phyloP scores from a whole-genome alignment of 2,329 filamentous ascomycete species.

The Epichloe glyceriae region DNA sequence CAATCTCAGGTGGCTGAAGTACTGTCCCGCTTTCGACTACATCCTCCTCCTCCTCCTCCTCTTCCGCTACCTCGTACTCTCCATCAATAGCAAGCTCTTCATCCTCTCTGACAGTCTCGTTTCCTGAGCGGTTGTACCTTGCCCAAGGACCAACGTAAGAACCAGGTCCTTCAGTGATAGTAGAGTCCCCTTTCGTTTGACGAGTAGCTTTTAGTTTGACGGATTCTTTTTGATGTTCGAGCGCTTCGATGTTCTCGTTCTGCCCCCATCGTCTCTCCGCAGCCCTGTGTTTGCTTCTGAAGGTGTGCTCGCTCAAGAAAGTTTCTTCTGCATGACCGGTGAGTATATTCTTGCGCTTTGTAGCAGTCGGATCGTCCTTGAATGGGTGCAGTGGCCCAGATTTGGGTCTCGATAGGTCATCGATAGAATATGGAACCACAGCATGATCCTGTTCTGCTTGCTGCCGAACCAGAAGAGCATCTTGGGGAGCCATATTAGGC shows the following conservation, averaged over 20 bases:
- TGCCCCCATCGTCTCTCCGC: slow-evolving; percentile 53
- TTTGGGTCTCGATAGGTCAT: slow-evolving; percentile 52
- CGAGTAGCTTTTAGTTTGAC: slow-evolving; percentile 57
- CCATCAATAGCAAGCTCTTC: slow-evolving; percentile 68
- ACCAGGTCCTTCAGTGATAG: slow-evolving; percentile 71
- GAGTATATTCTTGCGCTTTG: slow-evolving; percentile 69
- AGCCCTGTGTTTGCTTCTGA: slow-evolving; percentile 75
- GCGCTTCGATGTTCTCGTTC: slow-evolving; percentile 42
- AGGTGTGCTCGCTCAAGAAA: slow-evolving; percentile 79
- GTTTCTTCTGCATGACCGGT: slow-evolving; percentile 85
- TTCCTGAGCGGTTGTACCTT: slow-evolving; percentile 59
- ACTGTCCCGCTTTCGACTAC: slow-evolving; percentile 52
- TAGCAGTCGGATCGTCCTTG: slow-evolving; percentile 42
- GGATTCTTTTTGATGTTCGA: slow-evolving; percentile 49
- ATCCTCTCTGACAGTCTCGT: slow-evolving; percentile 60
- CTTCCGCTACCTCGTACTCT: slow-evolving; percentile 65
- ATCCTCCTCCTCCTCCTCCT: slow-evolving; percentile 63
- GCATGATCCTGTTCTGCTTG: slow-evolving; percentile 45
- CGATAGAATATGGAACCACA: slow-evolving; percentile 54
- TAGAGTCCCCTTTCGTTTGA: slow-evolving; percentile 74
- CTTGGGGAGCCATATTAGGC: slow-evolving; percentile 52
- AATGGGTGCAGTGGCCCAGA: slow-evolving; percentile 67
- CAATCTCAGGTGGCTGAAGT: slow-evolving; percentile 40
- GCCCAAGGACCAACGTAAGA: slow-evolving; percentile 96
- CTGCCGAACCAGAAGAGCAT: slow-evolving; percentile 45